A percentile compares a stretch with the other conserved stretches of the same genome.
These are phyloP conservation scores for Plasmodium vinckei DNA, from an alignment of 169 alveolate species.

Conservation along the genomic window DNA sequence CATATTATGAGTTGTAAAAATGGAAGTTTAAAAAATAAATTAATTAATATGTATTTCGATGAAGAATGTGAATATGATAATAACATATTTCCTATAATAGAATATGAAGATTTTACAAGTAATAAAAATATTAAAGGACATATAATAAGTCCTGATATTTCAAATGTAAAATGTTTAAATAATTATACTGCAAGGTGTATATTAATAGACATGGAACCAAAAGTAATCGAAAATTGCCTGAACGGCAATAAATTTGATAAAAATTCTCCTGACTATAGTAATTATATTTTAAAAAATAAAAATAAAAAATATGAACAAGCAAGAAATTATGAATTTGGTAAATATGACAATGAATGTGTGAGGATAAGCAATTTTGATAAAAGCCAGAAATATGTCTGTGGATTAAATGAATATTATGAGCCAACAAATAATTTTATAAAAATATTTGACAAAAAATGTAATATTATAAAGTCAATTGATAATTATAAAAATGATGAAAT, in stretches of 20 bases:
- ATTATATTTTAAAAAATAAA: neutral
- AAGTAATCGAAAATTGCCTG: constrained; percentile 66
- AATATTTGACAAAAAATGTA: constrained; percentile 12
- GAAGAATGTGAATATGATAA: constrained; percentile 45
- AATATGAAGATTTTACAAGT: constrained; percentile 30
- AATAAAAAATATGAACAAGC: constrained; percentile 2
- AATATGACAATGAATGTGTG: neutral
- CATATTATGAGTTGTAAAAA: constrained; percentile 27
- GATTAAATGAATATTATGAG: constrained; percentile 64
- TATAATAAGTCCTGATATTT: neutral
- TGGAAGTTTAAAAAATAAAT: constrained; percentile 31
- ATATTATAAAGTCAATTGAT: neutral
- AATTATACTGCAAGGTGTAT: constrained; percentile 64
- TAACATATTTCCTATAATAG: constrained; percentile 53
- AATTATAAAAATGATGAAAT: neutral
- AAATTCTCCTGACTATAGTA: neutral
- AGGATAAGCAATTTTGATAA: constrained; percentile 1
- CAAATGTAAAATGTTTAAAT: constrained; percentile 12
- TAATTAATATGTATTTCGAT: constrained; percentile 57
- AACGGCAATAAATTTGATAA: constrained; percentile 6
- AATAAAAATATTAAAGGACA: neutral
- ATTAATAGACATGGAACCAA: constrained; percentile 72
- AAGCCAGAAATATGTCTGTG: constrained; percentile 36
- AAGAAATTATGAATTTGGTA: neutral
- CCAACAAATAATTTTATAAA: constrained; percentile 37